Evolutionary conservation across 2,329 filamentous ascomycete species (phyloP), one percentile per base, ranked within the genome.

Genomic region (Lecanosticta acicola): DNA sequence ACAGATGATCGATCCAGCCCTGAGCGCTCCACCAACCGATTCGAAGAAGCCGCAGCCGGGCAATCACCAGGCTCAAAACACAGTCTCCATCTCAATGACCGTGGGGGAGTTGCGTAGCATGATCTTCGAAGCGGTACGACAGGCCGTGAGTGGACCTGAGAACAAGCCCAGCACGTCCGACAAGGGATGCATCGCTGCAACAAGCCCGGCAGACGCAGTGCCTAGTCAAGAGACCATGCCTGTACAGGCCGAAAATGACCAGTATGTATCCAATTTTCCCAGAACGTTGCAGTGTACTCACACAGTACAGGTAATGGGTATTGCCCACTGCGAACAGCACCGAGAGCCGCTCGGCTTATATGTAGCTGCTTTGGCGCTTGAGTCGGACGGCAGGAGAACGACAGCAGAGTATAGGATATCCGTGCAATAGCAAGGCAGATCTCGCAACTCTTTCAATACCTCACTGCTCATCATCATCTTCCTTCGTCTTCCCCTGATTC

Each of bases 401-500:
- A n/a, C n/a, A n/a, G n/a, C n/a, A n/a, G n/a, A n/a, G n/a, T n/a
- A n/a, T n/a, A n/a, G n/a, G n/a, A n/a, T n/a, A n/a, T n/a, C n/a
- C n/a, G n/a, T n/a, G n/a, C n/a, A n/a, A 4, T 33, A 4, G 39
- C 21, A 35, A 36, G 34, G 36, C 36, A 16, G 19, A 29, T 24
- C 0, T 17, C 33, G 16, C 13, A 35, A 33, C 10, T 45, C 9
- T 9, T 20, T 7, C 26, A 5, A 17, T 17, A 13, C 41, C 8
- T 53, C 47, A 46, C 35, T 53, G 48, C 8, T 51, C 37, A 18
- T 60, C 56, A 38, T 61, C 62, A 29, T 64, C 63, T 33, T 58
- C 61, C 43, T 57, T 58, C 54, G 55, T 61, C 53, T 61, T 65
- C 4, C 63, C 60, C 49, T 64, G 62, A 47, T 61, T 65, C 59